Evolutionary conservation across 768 basidiomycete genomes (phyloP), one percentile per base, ranked within the genome.

Genomic region (Psilocybe azurescens): DNA sequence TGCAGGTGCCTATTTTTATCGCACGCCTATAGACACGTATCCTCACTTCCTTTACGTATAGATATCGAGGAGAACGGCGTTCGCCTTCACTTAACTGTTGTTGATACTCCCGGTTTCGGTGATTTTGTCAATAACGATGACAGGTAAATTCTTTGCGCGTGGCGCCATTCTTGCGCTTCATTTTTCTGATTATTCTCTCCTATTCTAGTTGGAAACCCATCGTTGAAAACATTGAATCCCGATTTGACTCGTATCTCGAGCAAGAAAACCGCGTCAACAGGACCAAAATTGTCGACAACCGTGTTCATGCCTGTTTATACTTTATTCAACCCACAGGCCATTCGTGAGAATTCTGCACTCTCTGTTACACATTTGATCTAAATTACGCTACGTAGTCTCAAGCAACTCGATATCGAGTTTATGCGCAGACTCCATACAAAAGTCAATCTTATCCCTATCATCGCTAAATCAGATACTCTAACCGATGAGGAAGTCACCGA

Each of bases 51-150:
- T 67, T 75, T 72, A 67, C 69, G 68, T 73, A 63, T 76, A 97
- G 97, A 99, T 74, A 99, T 99, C 72, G 97, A 99, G 81, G 97
- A 99, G 82, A 97, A 92, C 62, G 97, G 96, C 61, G 97, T 99
- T 46, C 88, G 96, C 68, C 87, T 99, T 48, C 95, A 95, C 73
- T 80, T 99, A 59, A 99, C 95, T n/a, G 97, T 99, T 64, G 97
- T 99, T 65, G 97, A 99, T 75, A 99, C 96, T 30, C 97, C 97
- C 59, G 97, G 97, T 36, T 99, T 98, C 72, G 97, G 97, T 63
- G 97, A 99, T 76, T 99, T 97, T 76, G 96, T 99, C 73, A 98
- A 99, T 83, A 99, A 99, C 75, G 94, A 97, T 69, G 95, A 97
- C 72, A 95, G 95, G 95, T 94, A 65, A 66, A 79, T 66, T 66